Base-by-base conservation (phyloP, 805 yeast genomes). In the Metschnikowia colocasiae region DNA sequence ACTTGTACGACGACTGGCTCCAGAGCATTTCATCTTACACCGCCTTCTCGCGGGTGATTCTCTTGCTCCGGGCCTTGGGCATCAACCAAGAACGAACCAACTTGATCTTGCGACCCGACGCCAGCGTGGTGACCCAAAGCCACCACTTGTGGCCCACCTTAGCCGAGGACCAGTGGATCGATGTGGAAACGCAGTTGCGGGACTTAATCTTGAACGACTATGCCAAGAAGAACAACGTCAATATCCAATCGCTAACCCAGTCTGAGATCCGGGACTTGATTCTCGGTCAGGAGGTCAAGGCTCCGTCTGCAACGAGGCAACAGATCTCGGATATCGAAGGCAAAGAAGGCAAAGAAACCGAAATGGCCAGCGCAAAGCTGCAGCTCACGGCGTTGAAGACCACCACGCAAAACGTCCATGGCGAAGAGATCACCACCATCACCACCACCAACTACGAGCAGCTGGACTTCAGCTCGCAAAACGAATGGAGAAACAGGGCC, bases 71-170 rank as follows among this genome's bases (percentile, higher is more conserved):
- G 52, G 95, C 92, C 0, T 67, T 92, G 50, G 85, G 84, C 45
- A 81, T 91, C 15, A 82, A 85, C 61, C 81, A 79, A 43, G 97
- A 88, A 45, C 77, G 81, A 51, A 80, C 97, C 0, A 85, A 85
- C 60, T 64, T 83, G 54, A 83, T 90, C 42, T 68, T 92, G 50
- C 73, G 86, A 8, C 91, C 96, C 1, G 95, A 88, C 56, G 74
- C 82, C 35, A 76, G 83, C 0, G 78, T 87, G 2, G 67, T 75
- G 3, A 85, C 94, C 0, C 77, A 82, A 57, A 83, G 80, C 30
- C 86, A 91, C 60, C 97, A 90, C 62, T 67, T 94, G 32, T 94
- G 99, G 99, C 99, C 99, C 2, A 73, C 94, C 1, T 82, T 90
- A 48, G 69, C 80, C 3, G 87, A 85, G 52, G 96, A 89, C 16